Evolutionary conservation across 2,329 filamentous ascomycete species (phyloP), one percentile per base, ranked within the genome.

Genomic region (Aspergillus aculeatus): DNA sequence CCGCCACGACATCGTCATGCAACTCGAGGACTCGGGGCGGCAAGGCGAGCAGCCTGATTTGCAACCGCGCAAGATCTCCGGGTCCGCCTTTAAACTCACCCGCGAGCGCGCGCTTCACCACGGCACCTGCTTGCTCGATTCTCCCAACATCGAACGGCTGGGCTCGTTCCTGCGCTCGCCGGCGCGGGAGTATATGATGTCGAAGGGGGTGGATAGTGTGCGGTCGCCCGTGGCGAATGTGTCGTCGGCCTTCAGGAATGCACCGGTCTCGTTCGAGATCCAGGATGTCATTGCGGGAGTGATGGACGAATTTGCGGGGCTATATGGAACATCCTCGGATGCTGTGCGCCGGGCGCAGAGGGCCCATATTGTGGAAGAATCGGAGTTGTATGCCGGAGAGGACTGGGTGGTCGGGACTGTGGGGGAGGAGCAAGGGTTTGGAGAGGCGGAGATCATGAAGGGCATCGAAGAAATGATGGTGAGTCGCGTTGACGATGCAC

Each of bases 41-140:
- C n/a, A 32, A 24, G 6, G 19, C 23, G 26, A 21, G 10, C 10
- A 21, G 16, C 10, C 5, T 21, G 38, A 44, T 6, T 6, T 10
- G 21, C 70, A 72, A 38, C 81, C 83, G 1, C 85, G 88, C 71
- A 99, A 99, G 75, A 84, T 98, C 11, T 96, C 92, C 0, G 95
- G 95, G 1, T 97, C 92, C 0, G 95, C 95, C 11, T 99, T 96
- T 78, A 98, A 98, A 76, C 82, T 99, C 56, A 97, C 91, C 0
- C 83, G 90, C 24, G 80, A 86, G 52, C 84, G 94, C 49, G 89
- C 92, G 7, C 81, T 99, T 59, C 95, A 99, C 75, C 95, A 99
- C 75, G 95, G 93, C 7, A 99, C 95, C 0, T 95, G 92, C 69
- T 81, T 99, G 48, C 81, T 98, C 2, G 81, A 83, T 35, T 93